Conservation (phyloP, 345 rosid species). For the Gossypium herbaceum region DNA sequence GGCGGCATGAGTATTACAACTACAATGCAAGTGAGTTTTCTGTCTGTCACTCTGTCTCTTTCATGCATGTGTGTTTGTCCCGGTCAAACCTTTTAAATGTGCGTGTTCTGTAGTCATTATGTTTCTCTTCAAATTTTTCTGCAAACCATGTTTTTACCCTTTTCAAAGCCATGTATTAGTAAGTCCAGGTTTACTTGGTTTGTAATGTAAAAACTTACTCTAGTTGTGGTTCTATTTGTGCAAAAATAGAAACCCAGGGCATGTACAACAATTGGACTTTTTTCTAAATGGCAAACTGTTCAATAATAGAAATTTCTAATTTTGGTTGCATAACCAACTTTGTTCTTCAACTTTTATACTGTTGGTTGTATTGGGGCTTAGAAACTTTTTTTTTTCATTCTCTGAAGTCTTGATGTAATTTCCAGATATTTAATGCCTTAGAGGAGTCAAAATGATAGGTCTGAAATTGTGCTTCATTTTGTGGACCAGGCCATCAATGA, state of each 20-base stretch:
- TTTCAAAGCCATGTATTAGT: not conserved
- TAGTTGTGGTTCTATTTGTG: not conserved
- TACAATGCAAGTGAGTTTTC: conserved; percentile 66
- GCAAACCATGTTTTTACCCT: not conserved
- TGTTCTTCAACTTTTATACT: not conserved
- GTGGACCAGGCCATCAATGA: conserved; percentile 69
- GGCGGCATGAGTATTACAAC: conserved; percentile 75
- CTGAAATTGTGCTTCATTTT: not conserved
- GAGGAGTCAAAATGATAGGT: too few species aligned
- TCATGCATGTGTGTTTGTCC: not conserved
- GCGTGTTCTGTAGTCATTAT: not conserved
- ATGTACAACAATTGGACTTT: too few species aligned
- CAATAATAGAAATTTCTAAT: not conserved
- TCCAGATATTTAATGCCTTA: too few species aligned
- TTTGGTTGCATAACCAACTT: not conserved
- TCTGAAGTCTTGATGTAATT: not conserved
- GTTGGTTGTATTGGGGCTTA: not conserved
- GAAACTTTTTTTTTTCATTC: not conserved
- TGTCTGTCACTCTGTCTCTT: not conserved
- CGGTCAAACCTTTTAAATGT: not conserved
- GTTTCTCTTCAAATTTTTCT: not conserved
- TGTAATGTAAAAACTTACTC: not conserved
- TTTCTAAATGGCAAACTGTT: not conserved
- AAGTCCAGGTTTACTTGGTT: not conserved
- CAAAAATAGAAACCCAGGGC: not conserved